Evolutionary conservation across 2,329 filamentous ascomycete species (phyloP).

Genomic region (Xylogone sp.): DNA sequence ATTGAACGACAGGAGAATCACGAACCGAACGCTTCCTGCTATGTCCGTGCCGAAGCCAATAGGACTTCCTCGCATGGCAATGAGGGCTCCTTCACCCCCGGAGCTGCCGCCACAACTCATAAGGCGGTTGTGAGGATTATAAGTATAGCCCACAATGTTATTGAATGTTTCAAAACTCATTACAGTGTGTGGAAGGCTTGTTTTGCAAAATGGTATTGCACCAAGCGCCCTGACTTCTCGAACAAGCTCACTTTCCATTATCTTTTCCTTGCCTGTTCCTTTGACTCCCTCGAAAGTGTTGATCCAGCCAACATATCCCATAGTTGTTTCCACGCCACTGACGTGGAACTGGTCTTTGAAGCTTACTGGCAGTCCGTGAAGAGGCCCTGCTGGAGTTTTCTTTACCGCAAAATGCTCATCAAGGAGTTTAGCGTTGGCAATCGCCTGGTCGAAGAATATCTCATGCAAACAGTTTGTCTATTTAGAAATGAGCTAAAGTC

Average conservation of each 20-base stretch:
- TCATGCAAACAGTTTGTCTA: conserved; percentile 52
- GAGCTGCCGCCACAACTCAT: conserved; percentile 57
- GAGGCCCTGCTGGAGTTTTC: conserved; percentile 44
- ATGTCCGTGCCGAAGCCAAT: conserved; percentile 39
- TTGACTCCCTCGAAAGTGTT: conserved; percentile 33
- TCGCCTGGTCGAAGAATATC: conserved; percentile 24
- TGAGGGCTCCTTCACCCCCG: conserved; percentile 53
- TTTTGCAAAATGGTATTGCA: conserved; percentile 62
- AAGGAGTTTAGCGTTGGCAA: conserved; percentile 36
- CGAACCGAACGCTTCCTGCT: conserved; percentile 32
- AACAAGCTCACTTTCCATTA: conserved; percentile 35
- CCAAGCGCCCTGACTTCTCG: conserved; percentile 52
- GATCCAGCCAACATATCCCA: conserved; percentile 47
- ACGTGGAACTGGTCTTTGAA: conserved; percentile 58
- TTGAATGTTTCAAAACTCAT: conserved; percentile 50
- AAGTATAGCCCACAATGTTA: conserved; percentile 51
- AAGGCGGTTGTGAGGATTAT: conserved; percentile 45
- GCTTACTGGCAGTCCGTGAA: conserved; percentile 54
- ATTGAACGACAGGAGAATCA: too few species aligned
- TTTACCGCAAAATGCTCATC: conserved; percentile 36
- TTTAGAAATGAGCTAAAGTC: conserved; percentile 35
- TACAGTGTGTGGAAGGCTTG: conserved; percentile 58
- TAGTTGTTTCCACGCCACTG: conserved; percentile 40
- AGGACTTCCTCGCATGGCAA: conserved; percentile 36
- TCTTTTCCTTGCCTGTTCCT: conserved; percentile 30